Evolutionary conservation across 2,329 filamentous ascomycete genomes (phyloP), one percentile per base, ranked within the genome.

Genomic region (Fusarium nanum): DNA sequence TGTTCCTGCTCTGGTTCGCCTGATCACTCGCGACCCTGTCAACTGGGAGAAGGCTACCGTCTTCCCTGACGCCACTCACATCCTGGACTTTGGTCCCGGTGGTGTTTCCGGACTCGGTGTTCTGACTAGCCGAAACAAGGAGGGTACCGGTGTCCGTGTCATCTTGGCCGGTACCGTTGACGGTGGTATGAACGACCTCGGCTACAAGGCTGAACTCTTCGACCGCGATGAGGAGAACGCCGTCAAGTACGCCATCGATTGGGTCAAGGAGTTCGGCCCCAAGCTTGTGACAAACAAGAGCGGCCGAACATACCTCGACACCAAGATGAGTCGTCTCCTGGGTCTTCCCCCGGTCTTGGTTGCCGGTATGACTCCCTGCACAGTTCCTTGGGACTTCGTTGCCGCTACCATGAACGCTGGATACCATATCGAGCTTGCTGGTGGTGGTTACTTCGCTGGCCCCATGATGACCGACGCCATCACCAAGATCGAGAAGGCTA

Each of bases 211-310:
- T 4, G 96, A 99, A 82, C 87, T 99, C 54, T 99, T 99, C 75
- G 95, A 99, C 78, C 92, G 96, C 60, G 96, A 99, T 78, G 93
- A 94, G 76, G 93, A 98, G 78, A 90, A 98, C 76, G 94, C 96
- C 7, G 92, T 99, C 76, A 96, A 94, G 80, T 98, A 94, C 79
- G 95, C 96, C 50, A 91, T 94, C 30, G 93, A 99, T 81, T 99
- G 97, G 97, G 94, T 99, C 61, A 97, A 97, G 81, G 94, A 98
- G 80, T 94, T 96, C 78, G 94, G 95, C 12, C 96, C 97, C n/a
- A 92, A 91, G 64, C 86, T 99, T 45, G 90, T 97, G 75, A 96
- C 93, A 82, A 98, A 93, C 16, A 95, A 94, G 13, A 90, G 89
- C 60, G 96, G 96, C 22, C 88, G 94, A 77, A 97, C 93, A 4